These are phyloP conservation scores for Monoraphidium neglectum DNA, from an alignment of 139 green algal species.

Conservation along the genomic window DNA sequence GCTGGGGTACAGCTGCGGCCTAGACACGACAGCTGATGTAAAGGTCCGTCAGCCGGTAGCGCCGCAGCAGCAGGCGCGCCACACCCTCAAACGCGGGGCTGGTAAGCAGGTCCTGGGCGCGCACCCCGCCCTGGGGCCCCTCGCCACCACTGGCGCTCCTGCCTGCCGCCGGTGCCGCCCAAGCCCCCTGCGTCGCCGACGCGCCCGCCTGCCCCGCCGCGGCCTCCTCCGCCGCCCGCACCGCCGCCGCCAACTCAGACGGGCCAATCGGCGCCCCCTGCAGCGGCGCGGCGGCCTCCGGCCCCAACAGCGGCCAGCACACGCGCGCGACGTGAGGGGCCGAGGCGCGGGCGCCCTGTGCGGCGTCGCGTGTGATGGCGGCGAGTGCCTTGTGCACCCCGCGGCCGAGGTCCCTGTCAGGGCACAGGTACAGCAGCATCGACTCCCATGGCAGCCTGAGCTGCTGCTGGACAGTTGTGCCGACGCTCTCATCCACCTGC, in stretches of 20 bases:
- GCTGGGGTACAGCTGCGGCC: too few relatives aligned
- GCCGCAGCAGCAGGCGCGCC: slow-evolving; percentile 45
- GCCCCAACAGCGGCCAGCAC: slow-evolving; percentile 43
- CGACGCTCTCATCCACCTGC: neutral
- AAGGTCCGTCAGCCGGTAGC: slow-evolving; percentile 55
- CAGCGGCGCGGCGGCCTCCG: neutral
- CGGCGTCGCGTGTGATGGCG: slow-evolving; percentile 19
- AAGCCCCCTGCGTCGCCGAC: neutral
- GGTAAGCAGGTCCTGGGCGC: slow-evolving; percentile 57
- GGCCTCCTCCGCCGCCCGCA: neutral
- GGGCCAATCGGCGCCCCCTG: slow-evolving; percentile 1
- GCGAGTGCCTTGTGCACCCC: slow-evolving; percentile 58
- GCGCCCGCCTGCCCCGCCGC: neutral
- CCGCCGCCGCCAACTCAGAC: slow-evolving; percentile 15
- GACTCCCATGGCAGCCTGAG: slow-evolving; percentile 26
- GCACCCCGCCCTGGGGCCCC: slow-evolving; percentile 17
- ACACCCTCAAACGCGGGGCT: slow-evolving; percentile 39
- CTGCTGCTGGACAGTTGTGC: neutral
- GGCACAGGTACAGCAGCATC: slow-evolving; percentile 57
- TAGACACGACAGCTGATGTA: slow-evolving; percentile 38
- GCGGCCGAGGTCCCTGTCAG: slow-evolving; percentile 48
- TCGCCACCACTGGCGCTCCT: neutral
- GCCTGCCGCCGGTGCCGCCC: neutral
- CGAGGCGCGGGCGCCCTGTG: slow-evolving; percentile 9
- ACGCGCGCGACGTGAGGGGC: slow-evolving; percentile 32